Conservation (phyloP, 225 moss, liverwort and hornwort species). For the Pseudoscleropodium purum region DNA sequence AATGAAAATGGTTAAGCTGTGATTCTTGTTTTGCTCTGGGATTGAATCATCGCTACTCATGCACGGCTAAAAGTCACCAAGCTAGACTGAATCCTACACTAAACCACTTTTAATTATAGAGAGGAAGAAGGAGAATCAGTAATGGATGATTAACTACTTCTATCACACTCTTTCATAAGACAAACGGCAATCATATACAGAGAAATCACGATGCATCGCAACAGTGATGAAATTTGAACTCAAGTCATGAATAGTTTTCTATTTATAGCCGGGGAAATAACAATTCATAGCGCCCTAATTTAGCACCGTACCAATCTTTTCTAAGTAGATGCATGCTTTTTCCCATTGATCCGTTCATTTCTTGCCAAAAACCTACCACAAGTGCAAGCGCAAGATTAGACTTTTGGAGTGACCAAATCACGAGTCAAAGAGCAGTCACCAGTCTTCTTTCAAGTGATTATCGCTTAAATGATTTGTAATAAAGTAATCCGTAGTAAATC, state of each 20-base stretch:
- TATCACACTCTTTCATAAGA: not conserved
- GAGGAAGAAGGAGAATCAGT: not conserved
- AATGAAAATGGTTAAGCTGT: not conserved
- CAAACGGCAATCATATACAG: not conserved
- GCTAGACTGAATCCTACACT: not conserved
- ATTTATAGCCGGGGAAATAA: not conserved
- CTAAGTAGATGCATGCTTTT: not conserved
- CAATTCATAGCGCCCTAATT: not conserved
- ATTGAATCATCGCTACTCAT: not conserved
- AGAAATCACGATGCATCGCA: not conserved
- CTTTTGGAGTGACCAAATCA: not conserved
- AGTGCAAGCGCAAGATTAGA: not conserved
- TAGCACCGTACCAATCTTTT: not conserved
- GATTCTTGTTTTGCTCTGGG: not conserved
- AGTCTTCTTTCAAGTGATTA: not conserved
- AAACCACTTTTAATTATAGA: not conserved
- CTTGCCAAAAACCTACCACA: constrained; percentile 47
- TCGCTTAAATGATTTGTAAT: not conserved
- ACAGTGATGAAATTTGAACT: not conserved
- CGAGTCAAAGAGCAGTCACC: not conserved
- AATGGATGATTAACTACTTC: not conserved
- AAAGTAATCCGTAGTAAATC: no score
- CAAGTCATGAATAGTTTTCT: not conserved
- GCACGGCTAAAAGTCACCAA: no score
- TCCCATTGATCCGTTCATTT: constrained; percentile 9